Evolutionary conservation across 352 stramenopile species (phyloP).

Genomic region (Phytophthora melonis): DNA sequence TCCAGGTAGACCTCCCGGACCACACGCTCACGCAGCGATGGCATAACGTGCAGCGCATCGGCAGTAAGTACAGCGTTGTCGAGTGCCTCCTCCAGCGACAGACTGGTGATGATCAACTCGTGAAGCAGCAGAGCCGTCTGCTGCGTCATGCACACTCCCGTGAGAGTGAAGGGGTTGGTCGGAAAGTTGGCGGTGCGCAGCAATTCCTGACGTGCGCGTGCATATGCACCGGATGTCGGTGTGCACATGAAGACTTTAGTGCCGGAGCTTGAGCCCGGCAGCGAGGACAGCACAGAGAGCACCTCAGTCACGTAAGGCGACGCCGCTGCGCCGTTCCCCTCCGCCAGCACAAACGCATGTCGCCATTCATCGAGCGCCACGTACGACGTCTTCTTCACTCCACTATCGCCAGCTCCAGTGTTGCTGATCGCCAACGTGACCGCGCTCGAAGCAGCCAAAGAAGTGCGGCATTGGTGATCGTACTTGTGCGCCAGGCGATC

Average conservation of each 20-base stretch:
- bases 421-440: conserved; percentile 28
- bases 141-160: conserved; percentile 46
- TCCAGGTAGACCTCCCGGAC: conserved; percentile 6
- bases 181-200: conserved; percentile 6
- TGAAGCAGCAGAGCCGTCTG: conserved; percentile 41
- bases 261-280: conserved; percentile 6
- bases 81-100: conserved; percentile 37
- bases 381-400: conserved; percentile 17
- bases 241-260: conserved; percentile 33
- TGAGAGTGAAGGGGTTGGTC: conserved; percentile 30
- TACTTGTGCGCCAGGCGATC: conserved; percentile 34
- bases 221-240: conserved; percentile 27
- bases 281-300: conserved; percentile 12
- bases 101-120: conserved; percentile 29
- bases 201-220: conserved; percentile 22
- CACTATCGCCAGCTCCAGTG: conserved; percentile 1
- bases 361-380: conserved; percentile 36
- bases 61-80: conserved; percentile 31
- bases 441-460: conserved; percentile 24
- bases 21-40: conserved; percentile 34
- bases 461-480: conserved; percentile 30
- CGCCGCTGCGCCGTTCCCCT: conserved; percentile 2
- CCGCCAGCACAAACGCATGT: conserved; percentile 39
- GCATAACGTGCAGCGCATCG: conserved; percentile 26
- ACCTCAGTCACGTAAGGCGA: conserved; percentile 22